These are phyloP conservation scores for Wallacemonas collosoma DNA, from an alignment of 208 protist genomes.

Conservation along the genomic window DNA sequence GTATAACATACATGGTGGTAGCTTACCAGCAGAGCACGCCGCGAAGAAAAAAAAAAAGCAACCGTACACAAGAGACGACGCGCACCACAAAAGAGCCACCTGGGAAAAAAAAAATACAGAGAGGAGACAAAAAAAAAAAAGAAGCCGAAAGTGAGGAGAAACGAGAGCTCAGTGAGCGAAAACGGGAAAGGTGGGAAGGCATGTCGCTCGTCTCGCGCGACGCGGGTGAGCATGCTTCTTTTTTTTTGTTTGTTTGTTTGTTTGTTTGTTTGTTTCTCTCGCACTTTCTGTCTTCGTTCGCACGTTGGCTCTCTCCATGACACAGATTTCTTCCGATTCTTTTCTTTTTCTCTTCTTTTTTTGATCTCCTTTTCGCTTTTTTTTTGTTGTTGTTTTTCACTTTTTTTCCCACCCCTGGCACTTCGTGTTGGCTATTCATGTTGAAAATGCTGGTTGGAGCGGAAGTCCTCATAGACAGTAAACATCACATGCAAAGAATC, in stretches of 20 bases:
- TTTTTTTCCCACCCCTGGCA: neutral
- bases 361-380: neutral
- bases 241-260: neutral
- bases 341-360: too few species aligned
- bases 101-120: constrained; percentile 1
- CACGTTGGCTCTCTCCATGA: too few species aligned
- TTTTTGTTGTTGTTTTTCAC: neutral
- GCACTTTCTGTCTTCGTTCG: neutral
- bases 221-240: neutral
- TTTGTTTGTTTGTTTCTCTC: neutral
- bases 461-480: constrained; percentile 96
- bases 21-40: neutral
- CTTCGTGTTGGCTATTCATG: constrained; percentile 54
- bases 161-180: constrained; percentile 8
- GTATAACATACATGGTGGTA: constrained; percentile 14
- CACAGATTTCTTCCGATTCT: neutral
- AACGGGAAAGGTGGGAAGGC: neutral
- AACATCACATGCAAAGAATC: constrained; percentile 98
- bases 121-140: constrained; percentile 10
- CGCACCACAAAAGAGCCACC: neutral
- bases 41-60: constrained; percentile 21
- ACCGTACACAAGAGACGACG: neutral
- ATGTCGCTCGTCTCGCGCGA: neutral
- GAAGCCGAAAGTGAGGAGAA: neutral
- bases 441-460: constrained; percentile 94